phyloP scores from a whole-genome alignment of 306 rosid genomes.

The Albizia julibrissin region DNA sequence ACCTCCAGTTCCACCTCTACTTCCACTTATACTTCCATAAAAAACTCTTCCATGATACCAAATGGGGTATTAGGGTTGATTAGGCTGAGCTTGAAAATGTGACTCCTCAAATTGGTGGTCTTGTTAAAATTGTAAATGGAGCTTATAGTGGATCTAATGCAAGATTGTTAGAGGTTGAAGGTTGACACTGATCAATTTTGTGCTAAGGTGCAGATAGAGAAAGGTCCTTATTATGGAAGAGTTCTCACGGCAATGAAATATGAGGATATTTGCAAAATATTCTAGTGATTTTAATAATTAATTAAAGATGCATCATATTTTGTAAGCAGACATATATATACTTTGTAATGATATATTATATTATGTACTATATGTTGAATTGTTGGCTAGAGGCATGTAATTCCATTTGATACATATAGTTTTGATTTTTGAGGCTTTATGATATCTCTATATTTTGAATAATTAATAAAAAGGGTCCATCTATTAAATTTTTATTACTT shows the following conservation, averaged over 20 bases:
- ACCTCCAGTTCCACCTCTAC: no score
- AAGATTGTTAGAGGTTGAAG: slow-evolving; percentile 64
- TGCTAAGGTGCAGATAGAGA: slow-evolving; percentile 88
- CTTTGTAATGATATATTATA: no score
- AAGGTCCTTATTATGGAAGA: slow-evolving; percentile 87
- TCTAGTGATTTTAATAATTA: slow-evolving; percentile 30
- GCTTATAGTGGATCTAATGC: slow-evolving; percentile 83
- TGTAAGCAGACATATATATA: not conserved
- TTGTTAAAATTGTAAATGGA: slow-evolving; percentile 85
- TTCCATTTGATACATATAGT: no score
- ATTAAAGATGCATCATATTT: not conserved
- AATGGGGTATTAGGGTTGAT: no score
- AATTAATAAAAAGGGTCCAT: no score
- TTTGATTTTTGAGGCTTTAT: no score
- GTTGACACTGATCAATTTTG: slow-evolving; percentile 70
- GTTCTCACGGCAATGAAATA: slow-evolving; percentile 79
- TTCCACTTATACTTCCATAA: no score
- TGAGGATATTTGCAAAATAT: slow-evolving; percentile 77
- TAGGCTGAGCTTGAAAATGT: slow-evolving; percentile 88
- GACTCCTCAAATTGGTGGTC: slow-evolving; percentile 83
- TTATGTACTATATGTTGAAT: no score
- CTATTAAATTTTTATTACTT: no score
- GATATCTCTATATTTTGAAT: no score
- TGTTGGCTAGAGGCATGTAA: no score
- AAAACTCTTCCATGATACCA: no score